Base-by-base conservation (phyloP, 2,329 filamentous ascomycete species). In the Hypoxylon rubiginosum region DNA sequence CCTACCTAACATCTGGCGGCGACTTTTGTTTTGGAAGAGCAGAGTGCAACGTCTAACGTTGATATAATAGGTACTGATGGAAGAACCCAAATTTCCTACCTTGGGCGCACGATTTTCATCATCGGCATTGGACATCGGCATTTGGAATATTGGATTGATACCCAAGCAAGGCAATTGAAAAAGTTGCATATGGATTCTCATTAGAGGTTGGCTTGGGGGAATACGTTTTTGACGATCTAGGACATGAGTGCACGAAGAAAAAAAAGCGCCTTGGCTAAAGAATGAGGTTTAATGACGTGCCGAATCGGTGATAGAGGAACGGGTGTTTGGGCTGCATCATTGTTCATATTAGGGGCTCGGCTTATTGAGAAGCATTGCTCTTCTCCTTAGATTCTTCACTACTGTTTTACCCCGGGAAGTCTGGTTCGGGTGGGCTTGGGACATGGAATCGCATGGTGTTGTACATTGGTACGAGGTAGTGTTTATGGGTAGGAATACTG, bases 131-230 rank as follows among this genome's bases (percentile, higher is more conserved):
- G n/a, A n/a, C n/a, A n/a, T n/a, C n/a, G n/a, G n/a, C n/a, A n/a
- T n/a, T n/a, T 52, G 62, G 62, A 63, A 55, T 58, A 66, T 50
- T 56, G 66, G 56, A 63, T 55, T 63, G 62, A 68, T 68, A 68
- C 66, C 66, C 66, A 61, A 61, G 53, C 46, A 60, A 62, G 52
- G 56, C 56, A 63, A 36, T 62, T 26, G 32, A n/a, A 63, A 68
- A 68, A 62, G 32, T 61, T 68, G 49, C 51, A 58, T 66, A 54
- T n/a, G 62, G 52, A 51, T 66, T 63, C 48, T 66, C 46, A 50
- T 57, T 63, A 60, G 41, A 66, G 58, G 50, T 13, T 24, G 59
- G 45, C 63, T 66, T 55, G 21, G 30, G 17, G 17, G 13, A n/a
- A 41, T 19, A 41, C 10, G 19, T 46, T 55, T 51, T 30, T 21